Conservation (phyloP, 805 yeast genomes). For the Candida ipomoeae region DNA sequence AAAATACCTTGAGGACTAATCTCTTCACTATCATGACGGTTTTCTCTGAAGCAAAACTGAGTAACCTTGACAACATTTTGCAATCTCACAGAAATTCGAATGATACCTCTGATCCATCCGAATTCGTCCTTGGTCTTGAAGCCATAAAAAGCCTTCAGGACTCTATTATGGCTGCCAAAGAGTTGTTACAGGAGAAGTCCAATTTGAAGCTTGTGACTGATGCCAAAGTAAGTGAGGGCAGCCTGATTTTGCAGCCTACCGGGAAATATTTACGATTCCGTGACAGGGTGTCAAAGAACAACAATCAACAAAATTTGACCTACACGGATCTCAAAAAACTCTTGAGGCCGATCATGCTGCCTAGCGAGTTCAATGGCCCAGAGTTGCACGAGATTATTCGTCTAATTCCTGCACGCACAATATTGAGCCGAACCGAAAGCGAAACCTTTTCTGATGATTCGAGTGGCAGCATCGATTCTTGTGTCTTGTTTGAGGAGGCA, state of each 20-base stretch:
- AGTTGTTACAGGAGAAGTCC: neutral
- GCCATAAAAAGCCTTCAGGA: neutral
- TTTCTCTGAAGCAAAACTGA: neutral
- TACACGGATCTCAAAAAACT: slow-evolving; percentile 14
- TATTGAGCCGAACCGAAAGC: slow-evolving; percentile 16
- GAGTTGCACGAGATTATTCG: slow-evolving; percentile 11
- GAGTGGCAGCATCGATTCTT: slow-evolving; percentile 20
- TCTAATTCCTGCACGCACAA: slow-evolving; percentile 13
- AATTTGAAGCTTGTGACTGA: slow-evolving; percentile 7
- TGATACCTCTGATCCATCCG: neutral
- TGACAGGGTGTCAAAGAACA: slow-evolving; percentile 7
- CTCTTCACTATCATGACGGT: neutral
- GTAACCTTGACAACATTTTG: neutral
- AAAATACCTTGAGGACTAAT: neutral
- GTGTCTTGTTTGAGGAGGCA: slow-evolving; percentile 22
- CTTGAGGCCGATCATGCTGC: slow-evolving; percentile 3
- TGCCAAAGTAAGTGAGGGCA: slow-evolving; percentile 5
- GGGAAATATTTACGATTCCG: slow-evolving; percentile 8
- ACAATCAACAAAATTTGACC: slow-evolving; percentile 14
- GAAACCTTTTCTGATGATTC: slow-evolving; percentile 11
- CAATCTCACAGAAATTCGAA: neutral
- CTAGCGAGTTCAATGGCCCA: slow-evolving; percentile 2
- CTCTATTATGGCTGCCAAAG: neutral
- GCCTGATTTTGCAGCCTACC: slow-evolving; percentile 9
- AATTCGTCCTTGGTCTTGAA: neutral